Base-by-base conservation (phyloP, 75 land plant species). In the Azolla pinnata region DNA sequence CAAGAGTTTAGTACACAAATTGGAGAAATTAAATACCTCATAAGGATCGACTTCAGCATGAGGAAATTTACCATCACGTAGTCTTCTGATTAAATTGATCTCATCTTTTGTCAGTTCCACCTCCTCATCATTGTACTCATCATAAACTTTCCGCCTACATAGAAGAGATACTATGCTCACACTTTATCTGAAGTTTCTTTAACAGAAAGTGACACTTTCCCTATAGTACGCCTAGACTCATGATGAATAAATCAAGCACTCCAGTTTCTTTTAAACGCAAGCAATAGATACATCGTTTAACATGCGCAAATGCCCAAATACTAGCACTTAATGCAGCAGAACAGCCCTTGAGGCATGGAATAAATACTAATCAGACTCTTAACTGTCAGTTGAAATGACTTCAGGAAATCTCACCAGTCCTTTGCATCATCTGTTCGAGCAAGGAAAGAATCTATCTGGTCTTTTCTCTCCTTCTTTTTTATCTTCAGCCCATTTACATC, bases 51-150 rank as follows among this genome's bases (percentile, higher is more conserved):
- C 80, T 29, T 77, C 85, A 54, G 79, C 81, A 83, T 93, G 96
- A 19, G 98, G 98, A 34, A 92, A 70, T 62, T 73, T 83, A 29
- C 98, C 98, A 70, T 68, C 64, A 0, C 85, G 73, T 56, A 93
- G 44, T 55, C 85, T 76, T 2, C 67, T 69, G 21, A 89, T 66
- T 27, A 81, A 47, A 40, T 64, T 79, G 20, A 66, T 57, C 66
- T 93, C 96, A 2, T 81, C 77, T 63, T 75, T 89, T 14, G 87
- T 81, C 33, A 93, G 60, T 57, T 85, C 90, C 35, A 93, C 77
- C 45, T 83, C 83, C 67, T 93, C 98, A 74, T 93, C 98, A 71
- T 93, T 89, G 60, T 83, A 86, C 57, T 93, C 98, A 75, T 93
- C 98, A 67, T 76, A 81, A 19, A 93, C 50, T 60, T 79, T 93